Percentiles rank a stretch among this genome's conserved stretches.
These are phyloP conservation scores for Dactylonectria macrodidyma DNA, from an alignment of 2,329 filamentous ascomycete species.

Conservation along the genomic window DNA sequence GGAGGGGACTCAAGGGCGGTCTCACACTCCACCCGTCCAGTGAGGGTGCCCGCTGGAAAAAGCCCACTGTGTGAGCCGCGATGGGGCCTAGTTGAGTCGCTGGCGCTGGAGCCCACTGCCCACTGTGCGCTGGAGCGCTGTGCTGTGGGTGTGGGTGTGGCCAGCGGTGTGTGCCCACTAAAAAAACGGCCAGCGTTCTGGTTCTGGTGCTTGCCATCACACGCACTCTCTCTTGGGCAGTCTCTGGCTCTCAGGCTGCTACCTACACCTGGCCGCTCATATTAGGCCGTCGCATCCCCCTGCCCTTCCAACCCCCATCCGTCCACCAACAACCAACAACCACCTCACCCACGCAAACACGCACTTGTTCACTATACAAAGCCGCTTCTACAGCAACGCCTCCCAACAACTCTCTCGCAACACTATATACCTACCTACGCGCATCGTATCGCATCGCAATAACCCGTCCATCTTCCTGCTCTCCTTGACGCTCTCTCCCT, in stretches of 20 bases:
- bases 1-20: neutral
- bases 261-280: slow-evolving; percentile 33
- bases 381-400: slow-evolving; percentile 4
- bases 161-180: slow-evolving; percentile 20
- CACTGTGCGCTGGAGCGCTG: slow-evolving; percentile 5
- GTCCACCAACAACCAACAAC: slow-evolving; percentile 42
- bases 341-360: slow-evolving; percentile 37
- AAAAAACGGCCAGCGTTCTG: slow-evolving; percentile 26
- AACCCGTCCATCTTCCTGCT: neutral
- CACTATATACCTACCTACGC: neutral
- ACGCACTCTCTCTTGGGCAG: neutral
- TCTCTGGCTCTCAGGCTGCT: slow-evolving; percentile 15
- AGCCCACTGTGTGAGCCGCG: too few relatives aligned
- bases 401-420: slow-evolving; percentile 8
- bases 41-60: too few relatives aligned
- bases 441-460: slow-evolving; percentile 5
- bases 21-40: neutral
- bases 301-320: slow-evolving; percentile 39
- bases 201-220: neutral
- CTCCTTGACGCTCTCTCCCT: neutral
- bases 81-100: too few relatives aligned
- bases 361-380: neutral
- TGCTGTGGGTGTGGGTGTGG: slow-evolving; percentile 4
- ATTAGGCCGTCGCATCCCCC: slow-evolving; percentile 46
- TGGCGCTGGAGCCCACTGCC: neutral